phyloP scores from a whole-genome alignment of 2,329 filamentous ascomycete genomes.

The Ilyonectria mors-panacis region DNA sequence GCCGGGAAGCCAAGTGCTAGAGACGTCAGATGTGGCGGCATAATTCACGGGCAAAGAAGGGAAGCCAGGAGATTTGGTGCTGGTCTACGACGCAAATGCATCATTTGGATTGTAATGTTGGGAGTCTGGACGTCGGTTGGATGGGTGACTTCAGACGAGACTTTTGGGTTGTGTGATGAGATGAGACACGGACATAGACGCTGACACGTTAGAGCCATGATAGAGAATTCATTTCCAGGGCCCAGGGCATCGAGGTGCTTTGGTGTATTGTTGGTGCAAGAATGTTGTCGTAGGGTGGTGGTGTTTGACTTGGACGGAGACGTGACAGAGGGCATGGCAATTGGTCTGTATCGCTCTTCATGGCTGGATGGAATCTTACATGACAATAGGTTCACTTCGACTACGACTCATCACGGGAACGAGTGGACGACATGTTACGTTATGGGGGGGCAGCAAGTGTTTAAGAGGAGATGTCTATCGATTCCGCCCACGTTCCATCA shows the following conservation, averaged over 20 bases:
- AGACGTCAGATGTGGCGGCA: conserved; percentile 25
- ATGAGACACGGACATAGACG: conserved; percentile 36
- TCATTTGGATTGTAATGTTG: conserved; percentile 28
- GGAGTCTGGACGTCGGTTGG: conserved; percentile 18
- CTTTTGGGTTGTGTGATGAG: conserved; percentile 23
- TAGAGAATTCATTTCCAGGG: conserved; percentile 40
- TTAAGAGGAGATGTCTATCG: no score
- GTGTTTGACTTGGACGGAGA: no score
- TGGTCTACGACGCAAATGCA: conserved; percentile 1
- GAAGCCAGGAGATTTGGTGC: conserved; percentile 6
- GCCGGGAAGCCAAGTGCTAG: conserved; percentile 43
- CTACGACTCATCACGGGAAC: no score
- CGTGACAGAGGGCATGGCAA: no score
- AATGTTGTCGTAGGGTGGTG: no score
- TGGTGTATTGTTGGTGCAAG: background rate
- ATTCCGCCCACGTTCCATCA: no score
- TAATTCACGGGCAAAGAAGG: conserved; percentile 19
- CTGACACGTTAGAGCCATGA: conserved; percentile 35
- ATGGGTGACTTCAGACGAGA: conserved; percentile 12
- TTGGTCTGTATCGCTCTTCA: no score
- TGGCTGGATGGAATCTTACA: no score
- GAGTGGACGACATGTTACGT: no score
- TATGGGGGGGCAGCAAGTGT: no score
- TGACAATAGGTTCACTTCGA: no score
- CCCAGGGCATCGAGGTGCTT: conserved; percentile 1